Base-by-base conservation (phyloP, 257 asterid species). In the Handroanthus guayacan region DNA sequence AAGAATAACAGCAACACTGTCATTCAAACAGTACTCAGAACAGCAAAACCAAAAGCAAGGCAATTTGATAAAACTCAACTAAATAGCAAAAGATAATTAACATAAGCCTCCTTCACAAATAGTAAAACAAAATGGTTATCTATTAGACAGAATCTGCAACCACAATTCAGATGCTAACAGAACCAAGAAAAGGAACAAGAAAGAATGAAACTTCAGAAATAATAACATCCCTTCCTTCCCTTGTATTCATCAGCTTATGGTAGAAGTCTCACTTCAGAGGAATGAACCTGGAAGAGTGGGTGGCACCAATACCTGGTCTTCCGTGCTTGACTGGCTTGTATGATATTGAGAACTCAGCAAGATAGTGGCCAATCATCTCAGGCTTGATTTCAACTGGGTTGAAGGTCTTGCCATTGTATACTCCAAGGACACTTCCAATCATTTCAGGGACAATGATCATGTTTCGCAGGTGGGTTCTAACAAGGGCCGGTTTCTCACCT, bases 281-380 rank as follows among this genome's bases (percentile, higher is more conserved):
- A 76, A 92, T 92, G 79, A 92, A 92, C 87, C 97, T 87, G 3
- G 97, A 92, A 17, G 96, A 90, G 82, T 92, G 97, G 34, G 97
- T 92, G 31, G 97, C 97, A 83, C 96, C 97, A 72, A 89, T 89
- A 83, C 94, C 91, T 0, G 94, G 94, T 75, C 94, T 85, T 71
- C 94, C 94, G 5, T 89, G 94, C 83, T 89, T 89, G 25, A 85
- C 90, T 0, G 91, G 91, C 80, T 87, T 87, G 87, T 89, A 89
- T 38, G 89, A 78, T 31, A 85, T 85, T 0, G 90, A 89, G 73
- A 87, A 87, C 86, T 89, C 91, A 3, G 94, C 94, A 0, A 89
- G 84, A 45, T 89, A 89, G 75, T 88, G 91, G 0, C 93, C 82
- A 43, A 88, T 88, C 93, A 88, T 88, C 69, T 88, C 93, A 3